Percentiles rank a stretch among this genome's conserved stretches.
phyloP scores from a whole-genome alignment of 192 early-diverging fungal genomes.

The Backusella liffmaniae region DNA sequence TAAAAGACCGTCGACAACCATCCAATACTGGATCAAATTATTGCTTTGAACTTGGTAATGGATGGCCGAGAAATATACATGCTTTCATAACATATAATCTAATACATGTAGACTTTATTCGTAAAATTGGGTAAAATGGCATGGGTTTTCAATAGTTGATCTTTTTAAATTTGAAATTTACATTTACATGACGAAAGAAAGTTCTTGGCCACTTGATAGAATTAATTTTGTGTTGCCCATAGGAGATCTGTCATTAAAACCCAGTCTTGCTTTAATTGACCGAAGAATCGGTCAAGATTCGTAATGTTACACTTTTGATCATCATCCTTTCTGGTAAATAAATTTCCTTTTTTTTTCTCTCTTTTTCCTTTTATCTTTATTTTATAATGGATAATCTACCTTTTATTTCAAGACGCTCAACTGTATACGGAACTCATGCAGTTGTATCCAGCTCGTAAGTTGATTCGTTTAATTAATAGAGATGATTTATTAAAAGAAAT shows the following conservation, averaged over 20 bases:
- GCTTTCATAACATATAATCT: too few relatives aligned
- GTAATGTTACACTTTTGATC: background rate
- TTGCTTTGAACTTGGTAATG: too few relatives aligned
- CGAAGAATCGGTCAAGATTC: background rate
- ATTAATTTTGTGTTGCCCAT: too few relatives aligned
- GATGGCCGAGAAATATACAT: too few relatives aligned
- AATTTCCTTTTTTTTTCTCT: background rate
- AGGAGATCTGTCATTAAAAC: background rate
- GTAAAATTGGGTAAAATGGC: too few relatives aligned
- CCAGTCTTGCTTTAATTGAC: background rate
- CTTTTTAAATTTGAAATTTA: too few relatives aligned
- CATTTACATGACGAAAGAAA: too few relatives aligned
- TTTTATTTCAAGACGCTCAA: conserved; percentile 48
- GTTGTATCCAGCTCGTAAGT: conserved; percentile 59
- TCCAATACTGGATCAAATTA: too few relatives aligned
- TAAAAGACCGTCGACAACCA: too few relatives aligned
- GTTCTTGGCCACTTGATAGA: too few relatives aligned
- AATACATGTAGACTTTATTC: too few relatives aligned
- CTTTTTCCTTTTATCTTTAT: background rate
- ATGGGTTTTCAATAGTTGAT: too few relatives aligned
- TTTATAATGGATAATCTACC: background rate
- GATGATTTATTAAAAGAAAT: background rate
- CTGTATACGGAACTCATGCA: conserved; percentile 56
- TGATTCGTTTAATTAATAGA: background rate
- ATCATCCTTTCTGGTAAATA: background rate